Percentiles rank a stretch among this genome's conserved stretches.
These are phyloP conservation scores for Tolypocladium nubicola DNA, from an alignment of 2,329 filamentous ascomycete species.

Conservation along the genomic window DNA sequence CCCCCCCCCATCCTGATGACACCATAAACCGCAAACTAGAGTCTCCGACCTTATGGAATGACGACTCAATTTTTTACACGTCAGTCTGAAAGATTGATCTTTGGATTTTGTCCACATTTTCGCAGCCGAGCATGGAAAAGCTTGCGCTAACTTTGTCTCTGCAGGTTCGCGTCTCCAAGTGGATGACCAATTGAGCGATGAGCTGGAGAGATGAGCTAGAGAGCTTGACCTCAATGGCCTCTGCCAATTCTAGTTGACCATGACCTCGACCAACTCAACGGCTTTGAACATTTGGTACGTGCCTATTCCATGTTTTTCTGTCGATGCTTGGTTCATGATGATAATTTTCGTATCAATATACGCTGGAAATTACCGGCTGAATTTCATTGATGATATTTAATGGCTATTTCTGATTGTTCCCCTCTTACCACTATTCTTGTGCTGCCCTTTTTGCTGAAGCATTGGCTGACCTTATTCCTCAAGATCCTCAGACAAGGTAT, in stretches of 20 bases:
- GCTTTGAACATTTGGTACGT: slow-evolving; percentile 17
- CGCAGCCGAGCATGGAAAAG: slow-evolving; percentile 3
- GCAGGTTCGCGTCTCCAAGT: slow-evolving; percentile 5
- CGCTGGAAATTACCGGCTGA: slow-evolving; percentile 98
- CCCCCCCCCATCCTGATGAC: slow-evolving; percentile 56
- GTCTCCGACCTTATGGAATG: slow-evolving; percentile 86
- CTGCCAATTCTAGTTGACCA: neutral
- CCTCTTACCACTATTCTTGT: slow-evolving; percentile 5
- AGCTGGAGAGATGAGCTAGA: neutral
- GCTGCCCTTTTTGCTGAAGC: slow-evolving; percentile 1
- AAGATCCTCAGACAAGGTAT: slow-evolving; percentile 23
- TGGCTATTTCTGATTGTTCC: slow-evolving; percentile 70
- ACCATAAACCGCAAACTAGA: slow-evolving; percentile 88
- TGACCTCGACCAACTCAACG: neutral
- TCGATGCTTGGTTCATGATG: slow-evolving; percentile 30
- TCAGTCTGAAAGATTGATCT: slow-evolving; percentile 65
- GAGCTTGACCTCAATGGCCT: neutral
- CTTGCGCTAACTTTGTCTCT: slow-evolving; percentile 13
- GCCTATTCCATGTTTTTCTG: neutral
- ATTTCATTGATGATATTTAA: slow-evolving; percentile 67
- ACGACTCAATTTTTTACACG: slow-evolving; percentile 80
- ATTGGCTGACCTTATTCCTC: slow-evolving; percentile 19
- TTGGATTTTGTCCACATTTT: slow-evolving; percentile 2
- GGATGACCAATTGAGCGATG: neutral
- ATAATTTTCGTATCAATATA: slow-evolving; percentile 58